These are phyloP conservation scores for Populus deltoides DNA, from an alignment of 345 rosid species.

Conservation along the genomic window DNA sequence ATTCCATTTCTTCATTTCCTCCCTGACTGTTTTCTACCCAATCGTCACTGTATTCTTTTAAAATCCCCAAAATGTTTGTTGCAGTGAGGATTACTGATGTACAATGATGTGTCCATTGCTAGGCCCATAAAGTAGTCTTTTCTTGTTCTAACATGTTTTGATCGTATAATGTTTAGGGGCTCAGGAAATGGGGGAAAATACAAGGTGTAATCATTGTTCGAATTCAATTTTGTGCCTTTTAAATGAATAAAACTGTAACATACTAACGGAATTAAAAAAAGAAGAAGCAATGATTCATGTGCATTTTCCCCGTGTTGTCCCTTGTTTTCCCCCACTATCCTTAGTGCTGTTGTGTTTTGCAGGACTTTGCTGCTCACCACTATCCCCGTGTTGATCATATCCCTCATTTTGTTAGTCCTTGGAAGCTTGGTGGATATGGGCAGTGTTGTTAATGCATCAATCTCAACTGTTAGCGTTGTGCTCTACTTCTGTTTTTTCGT, in stretches of 20 bases:
- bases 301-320: no score
- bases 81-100: background rate
- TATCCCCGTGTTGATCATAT: conserved; percentile 60
- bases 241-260: background rate
- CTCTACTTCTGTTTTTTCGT: conserved; percentile 89
- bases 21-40: background rate
- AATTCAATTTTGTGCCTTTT: background rate
- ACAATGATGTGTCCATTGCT: background rate
- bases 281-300: background rate
- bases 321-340: background rate
- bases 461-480: conserved; percentile 66
- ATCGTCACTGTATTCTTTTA: background rate
- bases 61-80: background rate
- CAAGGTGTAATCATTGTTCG: background rate
- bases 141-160: background rate
- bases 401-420: conserved; percentile 61
- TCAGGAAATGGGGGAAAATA: background rate
- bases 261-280: background rate
- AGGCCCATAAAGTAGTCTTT: background rate
- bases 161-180: background rate
- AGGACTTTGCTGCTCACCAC: conserved; percentile 86
- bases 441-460: conserved; percentile 50
- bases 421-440: conserved; percentile 53
- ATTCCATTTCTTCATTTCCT: background rate
- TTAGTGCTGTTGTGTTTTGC: conserved; percentile 14